Base-by-base conservation (phyloP, 805 yeast species). In the Komagataella kurtzmanii region DNA sequence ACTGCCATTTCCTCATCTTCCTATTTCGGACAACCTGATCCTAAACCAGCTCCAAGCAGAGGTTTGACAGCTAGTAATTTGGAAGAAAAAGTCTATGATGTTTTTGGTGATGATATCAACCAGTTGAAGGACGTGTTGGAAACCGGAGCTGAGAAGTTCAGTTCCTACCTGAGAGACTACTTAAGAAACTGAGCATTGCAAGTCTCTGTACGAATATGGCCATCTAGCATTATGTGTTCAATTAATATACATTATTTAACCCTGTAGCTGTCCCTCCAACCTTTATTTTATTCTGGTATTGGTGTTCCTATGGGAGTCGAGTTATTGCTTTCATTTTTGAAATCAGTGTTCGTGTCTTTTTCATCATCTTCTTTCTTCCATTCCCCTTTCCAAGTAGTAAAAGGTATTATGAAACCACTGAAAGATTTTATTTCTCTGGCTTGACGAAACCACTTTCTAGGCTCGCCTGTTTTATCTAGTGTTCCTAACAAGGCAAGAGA, bases 101-200 rank as follows among this genome's bases (percentile, higher is more conserved):
- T 81, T 61, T 74, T 83, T 51, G 81, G 83, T 49, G 96, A 93
- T 61, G 99, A 93, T 67, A 72, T 93, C 63, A 88, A 85, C 49
- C 88, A 83, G 53, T 70, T 93, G 62, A 89, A 87, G 70, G 96
- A 88, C 66, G 97, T 89, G 14, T 76, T 93, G 56, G 98, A 91
- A 67, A 86, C 81, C 57, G 98, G 98, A 54, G 98, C 97, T 21
- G 85, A 83, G 62, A 89, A 87, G 68, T 72, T 91, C 52, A 88
- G 95, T 24, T 85, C 83, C 24, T 81, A 85, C 63, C 73, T 93
- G 71, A 80, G 98, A 61, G 97, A 91, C 63, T 88, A 87, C 61
- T 71, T 91, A 64, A 79, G 83, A 58, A 64, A 63, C 51, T 60
- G 46, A 48, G 23, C 23, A 21, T 5, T 12, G n/a, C 24, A 12